phyloP scores from a whole-genome alignment of 495 filamentous ascomycete species.

The Penicillium angulare region DNA sequence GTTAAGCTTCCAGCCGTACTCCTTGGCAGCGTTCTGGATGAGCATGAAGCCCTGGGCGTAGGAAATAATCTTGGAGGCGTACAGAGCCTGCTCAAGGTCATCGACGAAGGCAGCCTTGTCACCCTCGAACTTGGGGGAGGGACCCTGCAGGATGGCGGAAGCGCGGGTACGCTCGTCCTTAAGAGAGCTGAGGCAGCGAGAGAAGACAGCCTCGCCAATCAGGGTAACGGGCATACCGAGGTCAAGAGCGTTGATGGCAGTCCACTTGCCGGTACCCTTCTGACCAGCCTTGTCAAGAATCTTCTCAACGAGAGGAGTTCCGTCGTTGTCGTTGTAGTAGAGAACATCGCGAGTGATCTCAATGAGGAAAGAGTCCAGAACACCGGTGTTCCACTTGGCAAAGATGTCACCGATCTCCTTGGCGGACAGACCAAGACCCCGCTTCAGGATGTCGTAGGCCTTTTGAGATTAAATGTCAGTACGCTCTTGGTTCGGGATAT shows the following conservation, averaged over 20 bases:
- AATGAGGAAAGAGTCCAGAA: conserved; percentile 98
- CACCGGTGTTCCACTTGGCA: conserved; percentile 95
- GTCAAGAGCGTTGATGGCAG: conserved; percentile 96
- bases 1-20: conserved; percentile 98
- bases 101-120: conserved; percentile 91
- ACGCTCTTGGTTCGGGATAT: not conserved
- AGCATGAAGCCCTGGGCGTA: conserved; percentile 99
- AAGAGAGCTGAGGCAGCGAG: conserved; percentile 88
- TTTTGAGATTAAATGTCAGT: conserved; percentile 32
- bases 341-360: conserved; percentile 98
- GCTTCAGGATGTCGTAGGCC: conserved; percentile 99
- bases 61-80: conserved; percentile 99
- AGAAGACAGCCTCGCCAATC: conserved; percentile 95
- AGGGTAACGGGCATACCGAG: conserved; percentile 98
- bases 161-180: conserved; percentile 91
- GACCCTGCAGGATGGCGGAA: conserved; percentile 72
- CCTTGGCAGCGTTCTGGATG: conserved; percentile 96
- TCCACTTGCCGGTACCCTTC: conserved; percentile 99
- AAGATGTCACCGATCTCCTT: conserved; percentile 76
- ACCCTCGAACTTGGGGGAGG: conserved; percentile 75
- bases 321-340: conserved; percentile 94
- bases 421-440: conserved; percentile 76
- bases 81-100: conserved; percentile 97
- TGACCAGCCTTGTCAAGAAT: conserved; percentile 98
- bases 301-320: conserved; percentile 89